phyloP scores from a whole-genome alignment of 1,284 basidiomycete genomes.

The Exsudoporus floridanus region DNA sequence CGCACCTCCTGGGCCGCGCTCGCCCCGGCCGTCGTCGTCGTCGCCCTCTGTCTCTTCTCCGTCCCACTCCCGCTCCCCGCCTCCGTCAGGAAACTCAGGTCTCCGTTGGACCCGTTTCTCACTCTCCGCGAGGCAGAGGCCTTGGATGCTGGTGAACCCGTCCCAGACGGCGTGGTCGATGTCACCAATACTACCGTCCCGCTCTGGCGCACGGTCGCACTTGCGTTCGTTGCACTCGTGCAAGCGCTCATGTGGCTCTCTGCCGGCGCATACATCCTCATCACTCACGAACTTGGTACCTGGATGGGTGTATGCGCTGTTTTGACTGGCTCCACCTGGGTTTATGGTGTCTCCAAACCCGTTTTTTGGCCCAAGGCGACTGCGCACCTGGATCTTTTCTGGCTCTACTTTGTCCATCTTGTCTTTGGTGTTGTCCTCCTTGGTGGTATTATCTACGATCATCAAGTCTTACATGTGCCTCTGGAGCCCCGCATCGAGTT shows the following conservation, averaged over 20 bases:
- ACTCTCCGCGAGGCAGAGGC: slow-evolving; percentile 50
- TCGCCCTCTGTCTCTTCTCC: slow-evolving; percentile 43
- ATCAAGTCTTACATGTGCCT: slow-evolving; percentile 32
- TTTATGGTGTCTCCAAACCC: slow-evolving; percentile 47
- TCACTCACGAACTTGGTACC: slow-evolving; percentile 24
- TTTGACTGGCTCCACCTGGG: slow-evolving; percentile 44
- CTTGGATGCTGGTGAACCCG: slow-evolving; percentile 21
- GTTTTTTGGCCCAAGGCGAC: slow-evolving; percentile 41
- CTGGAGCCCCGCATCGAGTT: slow-evolving; percentile 32
- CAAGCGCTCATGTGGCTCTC: slow-evolving; percentile 47
- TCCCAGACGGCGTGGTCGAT: background rate
- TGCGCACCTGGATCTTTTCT: slow-evolving; percentile 46
- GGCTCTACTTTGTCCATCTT: slow-evolving; percentile 41
- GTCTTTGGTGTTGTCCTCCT: slow-evolving; percentile 37
- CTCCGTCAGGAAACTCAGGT: slow-evolving; percentile 17
- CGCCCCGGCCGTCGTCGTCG: slow-evolving; percentile 50
- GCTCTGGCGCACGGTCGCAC: slow-evolving; percentile 55
- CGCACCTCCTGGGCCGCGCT: slow-evolving; percentile 58
- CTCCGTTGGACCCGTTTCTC: slow-evolving; percentile 41
- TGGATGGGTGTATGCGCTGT: slow-evolving; percentile 33
- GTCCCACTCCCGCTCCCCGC: slow-evolving; percentile 37
- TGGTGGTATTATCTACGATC: slow-evolving; percentile 41
- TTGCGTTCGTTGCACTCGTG: slow-evolving; percentile 47
- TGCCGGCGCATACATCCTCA: slow-evolving; percentile 39
- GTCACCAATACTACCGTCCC: slow-evolving; percentile 31